These are phyloP conservation scores for Gloeophyllum trabeum DNA, from an alignment of 768 basidiomycete species.

Conservation along the genomic window DNA sequence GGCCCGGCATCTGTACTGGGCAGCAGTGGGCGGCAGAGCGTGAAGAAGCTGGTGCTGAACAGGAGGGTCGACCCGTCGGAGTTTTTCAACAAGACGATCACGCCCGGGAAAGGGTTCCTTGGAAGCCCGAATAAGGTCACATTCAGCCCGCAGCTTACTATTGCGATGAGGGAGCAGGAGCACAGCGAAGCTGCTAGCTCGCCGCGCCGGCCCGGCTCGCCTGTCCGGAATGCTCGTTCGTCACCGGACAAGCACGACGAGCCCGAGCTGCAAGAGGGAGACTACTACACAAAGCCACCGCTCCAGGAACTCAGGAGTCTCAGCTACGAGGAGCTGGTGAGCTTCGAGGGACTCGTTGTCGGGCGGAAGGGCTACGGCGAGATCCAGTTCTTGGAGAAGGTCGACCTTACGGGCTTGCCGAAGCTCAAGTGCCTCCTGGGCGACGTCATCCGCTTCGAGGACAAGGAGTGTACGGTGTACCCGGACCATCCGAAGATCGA, in stretches of 20 bases:
- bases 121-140: slow-evolving; percentile 40
- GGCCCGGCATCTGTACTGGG: slow-evolving; percentile 54
- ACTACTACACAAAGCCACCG: slow-evolving; percentile 86
- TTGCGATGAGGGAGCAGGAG: slow-evolving; percentile 69
- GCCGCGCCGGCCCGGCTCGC: slow-evolving; percentile 5
- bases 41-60: slow-evolving; percentile 87
- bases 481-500: slow-evolving; percentile 80
- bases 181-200: slow-evolving; percentile 21
- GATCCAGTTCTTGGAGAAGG: slow-evolving; percentile 66
- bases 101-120: slow-evolving; percentile 3
- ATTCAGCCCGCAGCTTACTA: slow-evolving; percentile 66
- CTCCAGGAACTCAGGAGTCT: slow-evolving; percentile 59
- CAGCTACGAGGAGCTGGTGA: slow-evolving; percentile 62
- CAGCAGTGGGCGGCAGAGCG: slow-evolving; percentile 63
- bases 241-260: slow-evolving; percentile 13
- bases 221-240: background rate
- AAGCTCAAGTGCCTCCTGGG: slow-evolving; percentile 78
- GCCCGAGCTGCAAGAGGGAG: slow-evolving; percentile 60
- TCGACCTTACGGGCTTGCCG: slow-evolving; percentile 78
- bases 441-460: slow-evolving; percentile 78
- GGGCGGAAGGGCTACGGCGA: slow-evolving; percentile 90
- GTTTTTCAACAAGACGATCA: slow-evolving; percentile 31
- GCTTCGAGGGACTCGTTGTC: slow-evolving; percentile 70
- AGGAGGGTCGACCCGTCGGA: slow-evolving; percentile 73
- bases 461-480: slow-evolving; percentile 90